These are phyloP conservation scores for Crithidia mellificae DNA, from an alignment of 208 protist genomes.

Conservation along the genomic window DNA sequence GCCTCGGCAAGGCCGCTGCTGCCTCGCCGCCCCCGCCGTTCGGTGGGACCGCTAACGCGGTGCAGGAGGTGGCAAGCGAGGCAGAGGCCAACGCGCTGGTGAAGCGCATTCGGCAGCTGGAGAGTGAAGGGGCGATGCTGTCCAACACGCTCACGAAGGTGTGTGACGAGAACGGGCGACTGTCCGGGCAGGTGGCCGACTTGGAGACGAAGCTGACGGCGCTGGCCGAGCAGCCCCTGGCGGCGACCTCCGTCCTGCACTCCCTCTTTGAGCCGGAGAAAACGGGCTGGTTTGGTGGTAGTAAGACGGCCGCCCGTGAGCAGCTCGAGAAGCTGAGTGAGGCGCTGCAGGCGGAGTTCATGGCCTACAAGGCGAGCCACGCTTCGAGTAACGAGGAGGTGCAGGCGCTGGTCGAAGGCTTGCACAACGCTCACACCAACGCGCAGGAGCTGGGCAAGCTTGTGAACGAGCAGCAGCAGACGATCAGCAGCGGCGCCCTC, in stretches of 20 bases:
- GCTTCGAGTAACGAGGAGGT: slow-evolving; percentile 84
- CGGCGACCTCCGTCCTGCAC: slow-evolving; percentile 56
- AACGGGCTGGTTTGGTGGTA: slow-evolving; percentile 79
- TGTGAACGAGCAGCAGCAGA: slow-evolving; percentile 69
- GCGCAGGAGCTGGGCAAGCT: slow-evolving; percentile 55
- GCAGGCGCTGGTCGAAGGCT: slow-evolving; percentile 57
- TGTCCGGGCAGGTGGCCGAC: slow-evolving; percentile 37
- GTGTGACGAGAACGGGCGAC: slow-evolving; percentile 80
- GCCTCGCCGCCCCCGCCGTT: background rate
- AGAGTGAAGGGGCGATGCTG: slow-evolving; percentile 62
- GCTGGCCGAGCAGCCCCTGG: slow-evolving; percentile 41
- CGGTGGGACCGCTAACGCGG: slow-evolving; percentile 1
- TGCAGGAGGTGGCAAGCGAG: slow-evolving; percentile 52
- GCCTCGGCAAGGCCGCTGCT: background rate
- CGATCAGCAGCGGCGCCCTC: slow-evolving; percentile 48
- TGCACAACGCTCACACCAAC: slow-evolving; percentile 67
- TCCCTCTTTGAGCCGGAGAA: slow-evolving; percentile 82
- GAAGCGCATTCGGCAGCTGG: slow-evolving; percentile 61
- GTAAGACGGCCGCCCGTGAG: slow-evolving; percentile 61
- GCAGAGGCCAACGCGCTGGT: slow-evolving; percentile 67
- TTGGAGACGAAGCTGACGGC: slow-evolving; percentile 49
- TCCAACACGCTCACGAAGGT: slow-evolving; percentile 66
- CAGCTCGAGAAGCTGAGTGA: slow-evolving; percentile 67
- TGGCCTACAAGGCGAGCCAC: slow-evolving; percentile 73
- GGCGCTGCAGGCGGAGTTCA: slow-evolving; percentile 72